phyloP scores from a whole-genome alignment of 331 rosid species.

The Rhamnella rubrinervis region DNA sequence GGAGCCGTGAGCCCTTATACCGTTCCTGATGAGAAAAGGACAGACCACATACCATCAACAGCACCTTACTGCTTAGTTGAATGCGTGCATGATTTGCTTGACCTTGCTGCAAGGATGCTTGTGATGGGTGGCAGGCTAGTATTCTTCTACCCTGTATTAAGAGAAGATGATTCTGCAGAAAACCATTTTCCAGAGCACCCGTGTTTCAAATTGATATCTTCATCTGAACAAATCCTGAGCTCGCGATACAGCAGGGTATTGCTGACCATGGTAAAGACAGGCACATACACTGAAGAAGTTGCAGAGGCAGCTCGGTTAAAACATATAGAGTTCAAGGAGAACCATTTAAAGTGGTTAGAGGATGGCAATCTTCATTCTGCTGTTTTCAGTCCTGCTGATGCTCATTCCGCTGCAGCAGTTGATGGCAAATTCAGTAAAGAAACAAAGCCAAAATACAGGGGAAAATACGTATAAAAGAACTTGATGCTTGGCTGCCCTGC shows the following conservation, averaged over 20 bases:
- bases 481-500: constrained; percentile 5
- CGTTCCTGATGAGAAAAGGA: constrained; percentile 87
- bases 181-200: constrained; percentile 71
- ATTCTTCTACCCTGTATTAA: constrained; percentile 83
- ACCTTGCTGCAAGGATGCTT: constrained; percentile 86
- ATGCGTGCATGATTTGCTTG: constrained; percentile 90
- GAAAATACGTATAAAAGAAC: constrained; percentile 67
- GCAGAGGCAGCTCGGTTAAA: constrained; percentile 63
- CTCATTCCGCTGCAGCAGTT: constrained; percentile 29
- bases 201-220: constrained; percentile 61
- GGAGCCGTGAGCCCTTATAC: constrained; percentile 70
- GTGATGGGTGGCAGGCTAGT: constrained; percentile 83
- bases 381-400: constrained; percentile 63
- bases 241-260: constrained; percentile 83
- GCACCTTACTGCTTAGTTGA: constrained; percentile 84
- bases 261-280: constrained; percentile 74
- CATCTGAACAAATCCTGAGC: constrained; percentile 89
- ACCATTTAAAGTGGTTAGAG: constrained; percentile 88
- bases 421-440: constrained; percentile 55
- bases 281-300: constrained; percentile 71
- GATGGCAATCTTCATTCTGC: constrained; percentile 99
- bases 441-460: constrained; percentile 79
- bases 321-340: constrained; percentile 77
- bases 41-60: constrained; percentile 92
- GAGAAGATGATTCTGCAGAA: constrained; percentile 65